Conservation (phyloP, 257 asterid genomes). For the Mentha longifolia region DNA sequence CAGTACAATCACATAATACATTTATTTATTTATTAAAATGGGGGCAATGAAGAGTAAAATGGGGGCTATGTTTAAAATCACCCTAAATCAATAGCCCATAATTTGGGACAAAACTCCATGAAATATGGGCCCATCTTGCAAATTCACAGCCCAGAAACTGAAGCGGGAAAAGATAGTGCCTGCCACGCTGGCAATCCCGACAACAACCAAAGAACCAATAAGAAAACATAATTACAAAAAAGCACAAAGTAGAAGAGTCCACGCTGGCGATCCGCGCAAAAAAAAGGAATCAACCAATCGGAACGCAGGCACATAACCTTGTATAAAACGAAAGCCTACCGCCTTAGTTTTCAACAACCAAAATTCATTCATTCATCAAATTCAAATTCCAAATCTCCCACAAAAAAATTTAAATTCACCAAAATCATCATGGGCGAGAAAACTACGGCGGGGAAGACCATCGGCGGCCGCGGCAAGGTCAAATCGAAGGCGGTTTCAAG, state of each 20-base stretch:
- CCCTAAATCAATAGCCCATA: no score
- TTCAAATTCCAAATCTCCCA: conserved; percentile 1
- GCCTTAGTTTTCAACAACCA: no score
- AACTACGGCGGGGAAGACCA: conserved; percentile 30
- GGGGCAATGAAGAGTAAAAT: no score
- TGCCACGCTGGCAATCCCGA: conserved; percentile 53
- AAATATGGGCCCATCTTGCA: not conserved
- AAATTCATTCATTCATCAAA: not conserved
- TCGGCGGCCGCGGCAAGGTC: conserved; percentile 53
- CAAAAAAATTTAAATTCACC: not conserved
- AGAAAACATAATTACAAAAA: not conserved
- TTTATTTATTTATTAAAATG: no score
- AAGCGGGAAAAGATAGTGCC: not conserved
- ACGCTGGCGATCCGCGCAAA: conserved; percentile 36
- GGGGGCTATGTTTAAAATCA: no score
- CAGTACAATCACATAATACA: no score
- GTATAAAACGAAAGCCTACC: not conserved
- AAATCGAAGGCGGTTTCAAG: conserved; percentile 48
- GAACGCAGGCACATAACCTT: not conserved
- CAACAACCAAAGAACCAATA: conserved; percentile 21
- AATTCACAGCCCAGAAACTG: not conserved
- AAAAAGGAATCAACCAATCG: conserved; percentile 30
- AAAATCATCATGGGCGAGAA: conserved; percentile 38
- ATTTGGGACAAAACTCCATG: not conserved
- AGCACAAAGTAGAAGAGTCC: not conserved